phyloP scores from a whole-genome alignment of 768 basidiomycete species.

The Solioccasus polychromus region DNA sequence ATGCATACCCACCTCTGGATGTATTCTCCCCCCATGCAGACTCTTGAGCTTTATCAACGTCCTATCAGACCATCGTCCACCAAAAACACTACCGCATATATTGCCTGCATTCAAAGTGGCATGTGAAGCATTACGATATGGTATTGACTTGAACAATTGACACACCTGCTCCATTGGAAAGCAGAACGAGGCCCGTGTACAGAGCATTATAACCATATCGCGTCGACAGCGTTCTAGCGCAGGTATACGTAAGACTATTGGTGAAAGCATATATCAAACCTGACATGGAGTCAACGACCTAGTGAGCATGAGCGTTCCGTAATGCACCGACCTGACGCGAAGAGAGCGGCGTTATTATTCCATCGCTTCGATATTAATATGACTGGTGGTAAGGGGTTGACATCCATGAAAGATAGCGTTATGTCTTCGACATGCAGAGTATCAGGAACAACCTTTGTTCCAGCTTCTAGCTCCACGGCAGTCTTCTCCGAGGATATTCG shows the following conservation, averaged over 20 bases:
- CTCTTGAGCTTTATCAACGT: constrained; percentile 40
- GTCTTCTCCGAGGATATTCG: neutral
- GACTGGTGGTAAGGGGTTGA: constrained; percentile 71
- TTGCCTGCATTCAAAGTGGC: constrained; percentile 33
- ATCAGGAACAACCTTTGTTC: neutral
- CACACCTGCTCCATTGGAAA: constrained; percentile 70
- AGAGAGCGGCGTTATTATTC: constrained; percentile 67
- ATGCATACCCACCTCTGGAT: constrained; percentile 57
- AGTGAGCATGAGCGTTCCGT: neutral
- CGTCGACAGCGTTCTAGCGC: constrained; percentile 62
- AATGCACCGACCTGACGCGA: constrained; percentile 21
- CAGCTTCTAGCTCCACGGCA: neutral
- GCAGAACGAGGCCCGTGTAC: constrained; percentile 71
- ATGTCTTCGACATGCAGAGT: constrained; percentile 31
- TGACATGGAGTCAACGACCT: constrained; percentile 21
- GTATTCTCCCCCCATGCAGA: constrained; percentile 40
- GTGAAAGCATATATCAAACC: constrained; percentile 73
- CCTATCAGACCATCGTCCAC: constrained; percentile 57
- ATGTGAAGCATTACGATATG: neutral
- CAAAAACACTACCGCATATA: constrained; percentile 52
- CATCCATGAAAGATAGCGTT: constrained; percentile 58
- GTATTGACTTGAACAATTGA: neutral
- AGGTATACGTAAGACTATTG: constrained; percentile 71
- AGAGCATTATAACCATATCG: constrained; percentile 68
- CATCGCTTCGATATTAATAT: constrained; percentile 51